Base-by-base conservation (phyloP, 78 protist genomes). In the Paratrimastix pyriformis region DNA sequence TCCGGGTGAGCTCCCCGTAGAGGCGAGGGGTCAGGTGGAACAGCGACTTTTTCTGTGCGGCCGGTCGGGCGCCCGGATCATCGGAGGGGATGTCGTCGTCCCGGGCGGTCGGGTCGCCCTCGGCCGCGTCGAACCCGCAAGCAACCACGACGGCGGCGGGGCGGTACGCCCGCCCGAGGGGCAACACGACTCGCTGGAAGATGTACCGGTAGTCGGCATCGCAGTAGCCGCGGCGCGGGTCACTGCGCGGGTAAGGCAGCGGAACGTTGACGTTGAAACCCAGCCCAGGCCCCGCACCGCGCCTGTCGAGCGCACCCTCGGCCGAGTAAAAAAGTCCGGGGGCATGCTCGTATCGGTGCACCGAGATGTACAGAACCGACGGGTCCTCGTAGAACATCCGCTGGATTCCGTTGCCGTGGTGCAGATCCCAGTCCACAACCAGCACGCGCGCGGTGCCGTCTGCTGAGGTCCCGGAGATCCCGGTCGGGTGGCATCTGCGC, bases 101-200 rank as follows among this genome's bases (percentile, higher is more conserved):
- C 9, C 57, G 35, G 1, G 86, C 88, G 29, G 82, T 71, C 11
- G 73, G 79, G 65, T 84, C 86, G 2, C 84, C 89, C 26, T 68
- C 71, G 0, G 84, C 91, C 0, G 87, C 91, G 45, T 87, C 91
- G 64, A 80, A 87, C 33, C 91, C 91, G 4, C 87, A 82, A 18
- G 81, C 33, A 45, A 87, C 54, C 35, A 87, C 42, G n/a, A 87
- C 77, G 11, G 83, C 42, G 30, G 76, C 86, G 18, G 91, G 86
- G 11, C 4, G 4, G 76, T 70, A 87, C 39, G 57, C 75, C 24
- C 39, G 42, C 37, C 62, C 68, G 0, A 87, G 24, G 24, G 91
- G 91, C 72, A 74, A 6, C 11, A 80, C 39, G 13, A 85, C 37
- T 29, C 39, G 46, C 30, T 32, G 33, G 54, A 82, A 80, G 33